Percentiles rank a stretch among this genome's conserved stretches.
Evolutionary conservation across 371 early-diverging fungal species (phyloP).

Genomic region (Basidiobolus heterosporus): DNA sequence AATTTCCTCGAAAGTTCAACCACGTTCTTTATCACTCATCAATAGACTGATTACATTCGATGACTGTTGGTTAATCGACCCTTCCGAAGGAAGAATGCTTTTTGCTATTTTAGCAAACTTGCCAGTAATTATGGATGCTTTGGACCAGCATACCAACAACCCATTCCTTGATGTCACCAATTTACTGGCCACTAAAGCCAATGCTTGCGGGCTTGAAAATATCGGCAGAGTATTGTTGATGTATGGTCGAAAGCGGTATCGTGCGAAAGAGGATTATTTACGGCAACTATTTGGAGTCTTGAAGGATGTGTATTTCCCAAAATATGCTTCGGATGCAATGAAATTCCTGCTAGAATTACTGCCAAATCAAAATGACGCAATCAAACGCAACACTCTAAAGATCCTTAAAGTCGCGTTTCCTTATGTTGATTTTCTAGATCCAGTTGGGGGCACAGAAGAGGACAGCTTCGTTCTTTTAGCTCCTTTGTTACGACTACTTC

Average conservation of each 20-base stretch:
- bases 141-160: slow-evolving; percentile 44
- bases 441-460: slow-evolving; percentile 6
- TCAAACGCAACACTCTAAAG: not conserved
- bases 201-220: not conserved
- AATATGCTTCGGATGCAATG: slow-evolving; percentile 28
- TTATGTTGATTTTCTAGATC: slow-evolving; percentile 25
- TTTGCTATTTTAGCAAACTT: slow-evolving; percentile 47
- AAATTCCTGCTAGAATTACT: slow-evolving; percentile 7
- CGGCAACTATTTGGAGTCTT: slow-evolving; percentile 40
- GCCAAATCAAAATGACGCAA: not conserved
- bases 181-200: not conserved
- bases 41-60: slow-evolving; percentile 34
- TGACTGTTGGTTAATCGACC: slow-evolving; percentile 46
- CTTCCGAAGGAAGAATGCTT: slow-evolving; percentile 34
- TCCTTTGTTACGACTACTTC: slow-evolving; percentile 39
- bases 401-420: not conserved
- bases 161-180: slow-evolving; percentile 10
- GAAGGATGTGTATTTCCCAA: slow-evolving; percentile 43
- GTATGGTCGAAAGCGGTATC: slow-evolving; percentile 21
- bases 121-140: slow-evolving; percentile 17
- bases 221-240: too few relatives aligned
- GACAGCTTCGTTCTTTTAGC: slow-evolving; percentile 12
- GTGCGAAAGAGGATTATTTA: slow-evolving; percentile 54
- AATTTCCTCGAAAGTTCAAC: slow-evolving; percentile 38
- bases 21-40: slow-evolving; percentile 24